Percentiles rank a stretch among this genome's conserved stretches.
These are phyloP conservation scores for Juncus effusus DNA, from an alignment of 176 grass and related monocot genomes.

Conservation along the genomic window DNA sequence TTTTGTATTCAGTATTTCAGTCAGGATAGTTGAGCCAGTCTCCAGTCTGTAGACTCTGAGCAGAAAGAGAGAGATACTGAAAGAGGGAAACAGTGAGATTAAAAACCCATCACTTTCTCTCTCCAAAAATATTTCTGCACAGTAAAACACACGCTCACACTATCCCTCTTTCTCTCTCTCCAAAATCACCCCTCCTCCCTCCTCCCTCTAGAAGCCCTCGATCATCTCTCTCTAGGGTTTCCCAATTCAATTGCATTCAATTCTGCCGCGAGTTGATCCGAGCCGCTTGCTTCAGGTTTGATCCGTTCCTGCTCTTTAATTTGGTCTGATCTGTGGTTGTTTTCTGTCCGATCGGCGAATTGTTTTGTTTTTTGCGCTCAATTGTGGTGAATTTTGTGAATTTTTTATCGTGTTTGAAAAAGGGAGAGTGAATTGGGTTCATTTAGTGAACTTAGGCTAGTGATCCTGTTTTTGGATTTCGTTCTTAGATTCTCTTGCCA, in stretches of 20 bases:
- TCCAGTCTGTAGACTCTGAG: neutral
- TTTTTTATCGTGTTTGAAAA: neutral
- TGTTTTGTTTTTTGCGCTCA: conserved; percentile 1
- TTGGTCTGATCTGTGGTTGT: conserved; percentile 5
- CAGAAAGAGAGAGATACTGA: neutral
- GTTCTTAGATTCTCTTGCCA: conserved; percentile 28
- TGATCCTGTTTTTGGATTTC: conserved; percentile 21
- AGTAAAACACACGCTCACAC: conserved; percentile 38
- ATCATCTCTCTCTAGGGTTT: conserved; percentile 16
- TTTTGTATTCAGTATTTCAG: conserved; percentile 6
- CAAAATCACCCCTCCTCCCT: conserved; percentile 9
- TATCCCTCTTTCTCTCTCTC: conserved; percentile 20
- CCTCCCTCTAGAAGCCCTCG: neutral
- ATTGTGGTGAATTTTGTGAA: neutral
- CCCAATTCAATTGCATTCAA: conserved; percentile 20
- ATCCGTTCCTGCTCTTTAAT: conserved; percentile 11
- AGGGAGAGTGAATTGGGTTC: conserved; percentile 1
- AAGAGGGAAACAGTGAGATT: neutral
- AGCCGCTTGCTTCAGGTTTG: conserved; percentile 22
- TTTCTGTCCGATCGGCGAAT: conserved; percentile 1
- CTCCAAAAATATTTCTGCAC: conserved; percentile 20
- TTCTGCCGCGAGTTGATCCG: conserved; percentile 13
- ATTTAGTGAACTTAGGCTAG: conserved; percentile 6
- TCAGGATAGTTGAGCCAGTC: neutral
- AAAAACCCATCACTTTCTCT: conserved; percentile 13